Percentiles rank a stretch among this genome's conserved stretches.
These are phyloP conservation scores for Trametes hirsuta DNA, from an alignment of 1,284 basidiomycete genomes.

Conservation along the genomic window DNA sequence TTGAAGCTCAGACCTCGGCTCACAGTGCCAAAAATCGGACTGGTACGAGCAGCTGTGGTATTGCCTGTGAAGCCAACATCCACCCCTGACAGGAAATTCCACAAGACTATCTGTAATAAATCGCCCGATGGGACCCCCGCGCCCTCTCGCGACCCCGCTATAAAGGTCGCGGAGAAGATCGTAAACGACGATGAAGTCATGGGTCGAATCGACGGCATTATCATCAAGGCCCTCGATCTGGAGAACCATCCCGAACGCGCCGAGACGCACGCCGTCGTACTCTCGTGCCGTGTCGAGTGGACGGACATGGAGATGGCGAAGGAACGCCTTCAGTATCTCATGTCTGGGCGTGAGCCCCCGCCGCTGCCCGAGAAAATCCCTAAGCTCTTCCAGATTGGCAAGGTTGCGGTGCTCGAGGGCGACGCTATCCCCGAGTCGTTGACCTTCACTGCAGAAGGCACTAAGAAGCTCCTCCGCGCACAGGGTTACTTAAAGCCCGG, in stretches of 20 bases:
- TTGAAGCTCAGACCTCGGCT: background rate
- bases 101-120: slow-evolving; percentile 9
- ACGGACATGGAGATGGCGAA: slow-evolving; percentile 11
- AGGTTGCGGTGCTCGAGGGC: slow-evolving; percentile 11
- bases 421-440: slow-evolving; percentile 14
- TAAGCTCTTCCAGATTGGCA: slow-evolving; percentile 24
- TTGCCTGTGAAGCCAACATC: background rate
- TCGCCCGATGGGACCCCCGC: background rate
- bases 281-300: slow-evolving; percentile 16
- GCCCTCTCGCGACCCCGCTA: slow-evolving; percentile 2
- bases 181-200: slow-evolving; percentile 19
- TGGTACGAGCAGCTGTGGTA: slow-evolving; percentile 1
- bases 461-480: background rate
- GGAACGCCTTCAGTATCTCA: slow-evolving; percentile 4
- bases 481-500: slow-evolving; percentile 13
- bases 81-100: slow-evolving; percentile 3
- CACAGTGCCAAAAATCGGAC: slow-evolving; percentile 18
- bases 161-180: slow-evolving; percentile 21
- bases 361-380: slow-evolving; percentile 16
- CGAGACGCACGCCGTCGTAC: slow-evolving; percentile 12
- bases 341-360: slow-evolving; percentile 15
- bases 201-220: slow-evolving; percentile 19
- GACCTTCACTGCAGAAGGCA: slow-evolving; percentile 4
- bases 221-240: slow-evolving; percentile 23
- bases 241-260: slow-evolving; percentile 22